phyloP scores from a whole-genome alignment of 768 basidiomycete genomes.

The Lactifluus rugatus region DNA sequence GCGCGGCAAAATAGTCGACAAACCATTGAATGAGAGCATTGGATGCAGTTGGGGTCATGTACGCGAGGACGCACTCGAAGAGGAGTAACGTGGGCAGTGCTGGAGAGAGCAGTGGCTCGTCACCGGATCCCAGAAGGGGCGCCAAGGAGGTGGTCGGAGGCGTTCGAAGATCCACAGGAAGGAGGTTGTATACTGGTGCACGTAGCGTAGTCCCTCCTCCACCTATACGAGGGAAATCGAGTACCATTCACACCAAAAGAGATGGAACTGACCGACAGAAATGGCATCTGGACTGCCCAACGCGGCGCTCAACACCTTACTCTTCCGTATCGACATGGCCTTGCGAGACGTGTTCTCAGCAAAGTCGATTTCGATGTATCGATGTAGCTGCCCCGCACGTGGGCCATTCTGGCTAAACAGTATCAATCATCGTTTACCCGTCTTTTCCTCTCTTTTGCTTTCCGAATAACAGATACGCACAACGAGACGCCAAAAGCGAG shows the following conservation, averaged over 20 bases:
- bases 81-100: slow-evolving; percentile 71
- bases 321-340: slow-evolving; percentile 68
- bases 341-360: slow-evolving; percentile 78
- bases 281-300: slow-evolving; percentile 41
- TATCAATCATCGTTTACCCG: not conserved
- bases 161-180: slow-evolving; percentile 68
- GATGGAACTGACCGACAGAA: slow-evolving; percentile 32
- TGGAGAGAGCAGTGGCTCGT: slow-evolving; percentile 41
- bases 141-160: slow-evolving; percentile 43
- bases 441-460: not conserved
- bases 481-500: slow-evolving; percentile 84
- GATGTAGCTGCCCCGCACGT: slow-evolving; percentile 37
- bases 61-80: slow-evolving; percentile 90
- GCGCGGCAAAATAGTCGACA: slow-evolving; percentile 37
- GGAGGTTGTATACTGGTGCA: slow-evolving; percentile 52
- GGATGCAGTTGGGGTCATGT: slow-evolving; percentile 59
- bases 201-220: slow-evolving; percentile 53
- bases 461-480: slow-evolving; percentile 37
- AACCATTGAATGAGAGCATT: slow-evolving; percentile 66
- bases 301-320: slow-evolving; percentile 40
- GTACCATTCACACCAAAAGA: not conserved
- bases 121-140: slow-evolving; percentile 27
- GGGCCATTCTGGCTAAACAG: slow-evolving; percentile 41
- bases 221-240: slow-evolving; percentile 28
- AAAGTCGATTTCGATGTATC: slow-evolving; percentile 89